Evolutionary conservation across 139 green algal genomes (phyloP).

Genomic region (Edaphochlamys debaryana): DNA sequence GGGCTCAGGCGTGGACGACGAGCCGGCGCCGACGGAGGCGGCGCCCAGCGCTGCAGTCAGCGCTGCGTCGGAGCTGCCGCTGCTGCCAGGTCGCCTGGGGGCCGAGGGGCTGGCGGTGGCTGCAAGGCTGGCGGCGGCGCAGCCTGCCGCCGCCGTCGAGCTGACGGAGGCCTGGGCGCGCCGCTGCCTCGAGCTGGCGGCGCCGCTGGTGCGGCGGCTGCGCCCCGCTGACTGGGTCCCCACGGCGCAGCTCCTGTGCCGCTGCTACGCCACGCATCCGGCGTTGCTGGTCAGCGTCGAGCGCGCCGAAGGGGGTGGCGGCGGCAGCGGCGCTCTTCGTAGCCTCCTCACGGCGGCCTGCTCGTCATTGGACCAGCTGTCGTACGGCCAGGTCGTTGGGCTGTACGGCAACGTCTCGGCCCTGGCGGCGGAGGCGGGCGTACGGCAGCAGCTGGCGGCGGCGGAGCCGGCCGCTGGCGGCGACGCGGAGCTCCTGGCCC

Average conservation of each 20-base stretch:
- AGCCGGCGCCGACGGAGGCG: no score
- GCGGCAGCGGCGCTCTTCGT: no score
- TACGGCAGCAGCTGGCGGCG: neutral
- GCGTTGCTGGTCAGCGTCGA: neutral
- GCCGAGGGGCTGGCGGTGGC: neutral
- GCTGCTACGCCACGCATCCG: constrained; percentile 4
- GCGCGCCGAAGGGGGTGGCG: no score
- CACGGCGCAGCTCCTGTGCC: constrained; percentile 4
- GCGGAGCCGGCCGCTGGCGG: no score
- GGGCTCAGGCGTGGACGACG: neutral
- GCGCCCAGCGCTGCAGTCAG: no score
- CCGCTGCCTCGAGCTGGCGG: neutral
- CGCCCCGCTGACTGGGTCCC: constrained; percentile 15
- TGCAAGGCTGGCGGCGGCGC: neutral
- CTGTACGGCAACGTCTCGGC: neutral
- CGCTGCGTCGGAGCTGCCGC: no score
- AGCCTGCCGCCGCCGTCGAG: neutral
- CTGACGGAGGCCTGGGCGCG: neutral
- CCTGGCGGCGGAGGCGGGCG: neutral
- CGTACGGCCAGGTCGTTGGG: constrained; percentile 1
- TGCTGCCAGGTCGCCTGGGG: neutral
- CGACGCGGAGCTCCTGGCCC: no score
- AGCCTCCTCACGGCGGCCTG: neutral
- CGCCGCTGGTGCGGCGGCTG: neutral
- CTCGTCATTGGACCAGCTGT: neutral